Evolutionary conservation across 164 flowering plant genomes (phyloP), one percentile per base, ranked within the genome.

Genomic region (Magnolia officinalis): DNA sequence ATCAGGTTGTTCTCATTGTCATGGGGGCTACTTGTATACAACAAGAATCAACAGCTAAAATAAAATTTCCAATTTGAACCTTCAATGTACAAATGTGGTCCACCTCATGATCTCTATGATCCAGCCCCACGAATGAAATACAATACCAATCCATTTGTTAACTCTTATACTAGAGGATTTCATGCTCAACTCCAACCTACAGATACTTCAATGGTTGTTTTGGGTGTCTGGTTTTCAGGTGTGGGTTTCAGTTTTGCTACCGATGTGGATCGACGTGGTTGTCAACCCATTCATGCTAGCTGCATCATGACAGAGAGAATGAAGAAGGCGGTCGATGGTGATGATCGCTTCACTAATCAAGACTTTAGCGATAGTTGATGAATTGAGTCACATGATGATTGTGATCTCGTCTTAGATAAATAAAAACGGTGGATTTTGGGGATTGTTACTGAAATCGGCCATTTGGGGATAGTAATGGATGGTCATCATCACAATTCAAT

Each of bases 221-320:
- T 20, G 10, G 9, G 23, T 72, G 64, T 13, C 52, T 16, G 21
- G 8, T 19, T 66, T 61, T 23, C 26, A 74, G 81, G 76, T 76
- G 81, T n/a, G 23, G 72, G 8, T 72, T 0, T 50, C 51, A 75
- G 23, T 79, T 80, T 73, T 80, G 82, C 74, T 76, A 80, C 51
- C 8, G 13, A 16, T 80, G 79, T 37, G 82, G 82, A 66, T 59
- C 23, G 24, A 6, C 1, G 24, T 78, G 80, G 80, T 58, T 50
- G 64, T 61, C 37, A 67, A 74, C 52, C 80, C 69, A 37, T 5
- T 37, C 45, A 66, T 14, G 69, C 69, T 4, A 24, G 69, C 69
- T 66, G 69, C 31, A 26, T 0, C 18, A 11, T 55, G 61, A 10
- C 18, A 55, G 13, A 55, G 61, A 55, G 0, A 55, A 55, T 10